Base-by-base conservation (phyloP, 1,139 yeast genomes). In the Wickerhamomyces sp. region DNA sequence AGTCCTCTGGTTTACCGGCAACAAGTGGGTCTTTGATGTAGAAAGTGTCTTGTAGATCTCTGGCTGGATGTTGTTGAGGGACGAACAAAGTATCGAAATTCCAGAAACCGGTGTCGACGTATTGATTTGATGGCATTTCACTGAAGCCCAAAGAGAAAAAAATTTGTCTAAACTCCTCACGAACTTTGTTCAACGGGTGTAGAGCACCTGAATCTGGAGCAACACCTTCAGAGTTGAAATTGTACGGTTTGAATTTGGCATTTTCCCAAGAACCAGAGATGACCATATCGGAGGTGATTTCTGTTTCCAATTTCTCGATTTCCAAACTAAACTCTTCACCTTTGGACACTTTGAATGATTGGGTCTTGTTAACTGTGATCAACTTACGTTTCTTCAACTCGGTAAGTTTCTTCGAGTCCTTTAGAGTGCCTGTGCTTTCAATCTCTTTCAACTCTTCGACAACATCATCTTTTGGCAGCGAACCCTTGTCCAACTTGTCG, bases 61-160 rank as follows among this genome's bases (percentile, higher is more conserved):
- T 84, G 32, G 99, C 99, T 22, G 99, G 98, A 67, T 91, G 99
- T 67, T 91, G 97, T 69, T 91, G 99, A 38, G 99, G 99, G 36
- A 91, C 99, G 56, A 69, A 91, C 54, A 91, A 72, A 4, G 98
- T 76, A 61, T 91, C 99, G 58, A 91, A 91, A 66, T 93, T 91
- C 99, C 99, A 91, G 78, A 93, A 91, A 10, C 98, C 97, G 19
- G 94, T 75, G 58, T 91, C 99, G 37, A 93, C 98, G 59, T 88
- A 91, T 64, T 89, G 96, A 61, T 89, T 89, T 16, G 98, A 83
- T 42, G 98, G 96, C 99, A 91, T 91, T 68, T 91, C 99, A 23
- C 91, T 78, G 78, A 91, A 91, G 10, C 99, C 99, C 88, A 91
- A 79, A 29, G 93, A 79, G 67, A 91, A 91, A 75, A 93, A 91